Percentiles rank a stretch among this genome's conserved stretches.
Conservation (phyloP, 768 basidiomycete species). For the Lactarius quietus region DNA sequence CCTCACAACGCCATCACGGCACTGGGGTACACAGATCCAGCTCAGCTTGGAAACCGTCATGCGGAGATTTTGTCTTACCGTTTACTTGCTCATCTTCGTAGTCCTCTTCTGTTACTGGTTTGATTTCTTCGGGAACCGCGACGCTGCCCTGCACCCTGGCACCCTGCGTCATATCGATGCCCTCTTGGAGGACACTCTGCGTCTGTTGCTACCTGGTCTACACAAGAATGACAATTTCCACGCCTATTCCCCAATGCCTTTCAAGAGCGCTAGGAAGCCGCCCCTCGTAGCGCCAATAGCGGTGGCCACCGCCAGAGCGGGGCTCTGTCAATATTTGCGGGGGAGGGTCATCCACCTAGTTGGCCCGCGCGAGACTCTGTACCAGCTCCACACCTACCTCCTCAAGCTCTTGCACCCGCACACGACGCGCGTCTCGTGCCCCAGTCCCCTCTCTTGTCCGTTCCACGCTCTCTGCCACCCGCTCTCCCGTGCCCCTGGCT, state of each 20-base stretch:
- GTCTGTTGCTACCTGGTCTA: not conserved
- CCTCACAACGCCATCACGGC: not conserved
- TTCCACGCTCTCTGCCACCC: constrained; percentile 18
- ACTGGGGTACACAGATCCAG: too few relatives aligned
- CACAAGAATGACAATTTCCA: not conserved
- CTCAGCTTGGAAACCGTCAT: not conserved
- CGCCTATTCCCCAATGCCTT: too few relatives aligned
- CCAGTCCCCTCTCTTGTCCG: constrained; percentile 14
- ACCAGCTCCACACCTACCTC: constrained; percentile 17
- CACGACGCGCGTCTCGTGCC: not conserved
- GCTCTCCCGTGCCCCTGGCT: not conserved
- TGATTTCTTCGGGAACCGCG: not conserved
- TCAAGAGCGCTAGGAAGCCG: not conserved
- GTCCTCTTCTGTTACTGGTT: not conserved
- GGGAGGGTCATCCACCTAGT: constrained; percentile 13
- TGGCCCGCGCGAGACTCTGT: constrained; percentile 14
- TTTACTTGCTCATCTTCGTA: not conserved
- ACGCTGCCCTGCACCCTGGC: not conserved
- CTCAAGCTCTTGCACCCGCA: not conserved
- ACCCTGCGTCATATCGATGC: constrained; percentile 2
- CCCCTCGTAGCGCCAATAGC: not conserved
- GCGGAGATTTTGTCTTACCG: not conserved
- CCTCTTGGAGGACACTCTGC: constrained; percentile 11
- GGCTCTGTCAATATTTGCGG: constrained; percentile 4
- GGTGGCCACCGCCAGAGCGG: not conserved